Evolutionary conservation across 2,329 filamentous ascomycete species (phyloP).

Genomic region (Colletotrichum lupini): DNA sequence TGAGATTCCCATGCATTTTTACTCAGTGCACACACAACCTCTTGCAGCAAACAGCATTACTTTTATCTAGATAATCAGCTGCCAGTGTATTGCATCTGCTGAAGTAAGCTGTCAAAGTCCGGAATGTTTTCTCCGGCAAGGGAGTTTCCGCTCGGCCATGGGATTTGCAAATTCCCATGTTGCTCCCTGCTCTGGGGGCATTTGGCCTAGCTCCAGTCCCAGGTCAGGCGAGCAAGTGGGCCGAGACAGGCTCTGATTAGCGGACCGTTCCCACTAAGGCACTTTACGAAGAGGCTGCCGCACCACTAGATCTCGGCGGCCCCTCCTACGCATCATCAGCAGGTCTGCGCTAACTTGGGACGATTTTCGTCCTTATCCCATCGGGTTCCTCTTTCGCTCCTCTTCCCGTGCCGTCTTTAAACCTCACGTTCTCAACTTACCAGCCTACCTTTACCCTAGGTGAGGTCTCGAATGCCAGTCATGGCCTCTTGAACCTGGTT

Average conservation of each 20-base stretch:
- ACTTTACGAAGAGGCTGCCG: constrained; percentile 7
- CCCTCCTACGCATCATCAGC: constrained; percentile 19
- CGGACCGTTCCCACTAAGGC: constrained; percentile 28
- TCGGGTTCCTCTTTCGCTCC: background rate
- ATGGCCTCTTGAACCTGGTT: constrained; percentile 3
- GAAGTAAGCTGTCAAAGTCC: background rate
- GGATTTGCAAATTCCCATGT: constrained; percentile 27
- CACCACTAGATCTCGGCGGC: constrained; percentile 24
- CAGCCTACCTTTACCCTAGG: background rate
- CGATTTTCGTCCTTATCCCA: constrained; percentile 5
- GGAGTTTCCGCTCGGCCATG: constrained; percentile 2
- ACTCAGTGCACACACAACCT: background rate
- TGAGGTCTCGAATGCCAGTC: background rate
- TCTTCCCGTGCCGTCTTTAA: background rate
- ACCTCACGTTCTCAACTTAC: background rate
- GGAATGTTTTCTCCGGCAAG: background rate
- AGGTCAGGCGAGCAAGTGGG: constrained; percentile 4
- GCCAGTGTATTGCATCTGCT: too few species aligned
- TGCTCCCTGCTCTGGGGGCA: constrained; percentile 5
- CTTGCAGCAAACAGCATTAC: background rate
- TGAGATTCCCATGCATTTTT: background rate
- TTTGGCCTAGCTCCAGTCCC: constrained; percentile 8
- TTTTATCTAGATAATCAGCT: background rate
- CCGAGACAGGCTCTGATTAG: constrained; percentile 11
- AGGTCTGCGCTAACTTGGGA: background rate